Conservation (phyloP, 1,139 yeast species). For the Geotrichum cucujoidarum region DNA sequence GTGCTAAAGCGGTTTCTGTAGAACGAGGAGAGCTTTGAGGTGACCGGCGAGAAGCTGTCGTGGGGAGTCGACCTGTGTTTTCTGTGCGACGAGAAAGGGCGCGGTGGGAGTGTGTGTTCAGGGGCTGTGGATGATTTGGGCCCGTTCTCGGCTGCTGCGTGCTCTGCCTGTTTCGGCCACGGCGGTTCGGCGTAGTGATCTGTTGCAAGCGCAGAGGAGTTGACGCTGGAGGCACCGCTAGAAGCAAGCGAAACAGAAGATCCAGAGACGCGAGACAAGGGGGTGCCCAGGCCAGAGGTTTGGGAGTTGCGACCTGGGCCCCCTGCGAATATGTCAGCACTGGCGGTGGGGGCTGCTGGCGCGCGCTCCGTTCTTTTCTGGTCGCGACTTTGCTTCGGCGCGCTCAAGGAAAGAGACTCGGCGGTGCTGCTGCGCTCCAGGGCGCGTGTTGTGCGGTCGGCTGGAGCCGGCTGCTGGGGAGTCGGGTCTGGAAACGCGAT, state of each 20-base stretch:
- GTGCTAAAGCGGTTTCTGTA: background rate
- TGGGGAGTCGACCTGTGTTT: too few species aligned
- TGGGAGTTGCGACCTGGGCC: background rate
- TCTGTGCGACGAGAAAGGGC: too few species aligned
- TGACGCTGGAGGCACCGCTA: background rate
- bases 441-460: background rate
- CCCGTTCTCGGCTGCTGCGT: too few species aligned
- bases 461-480: background rate
- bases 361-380: background rate
- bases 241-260: background rate
- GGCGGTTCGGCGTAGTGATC: too few species aligned
- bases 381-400: background rate
- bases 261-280: slow-evolving; percentile 10
- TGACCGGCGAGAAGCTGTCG: too few species aligned
- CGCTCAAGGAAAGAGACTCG: background rate
- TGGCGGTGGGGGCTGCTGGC: background rate
- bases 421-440: background rate
- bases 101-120: too few species aligned
- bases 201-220: background rate
- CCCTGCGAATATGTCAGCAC: slow-evolving; percentile 12
- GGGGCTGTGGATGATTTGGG: too few species aligned
- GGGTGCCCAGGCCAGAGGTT: background rate
- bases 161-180: background rate
- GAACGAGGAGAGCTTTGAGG: background rate
- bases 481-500: background rate